Percentiles rank a stretch among this genome's conserved stretches.
Evolutionary conservation across 805 yeast species (phyloP).

Genomic region (Monosporozyma solicola): DNA sequence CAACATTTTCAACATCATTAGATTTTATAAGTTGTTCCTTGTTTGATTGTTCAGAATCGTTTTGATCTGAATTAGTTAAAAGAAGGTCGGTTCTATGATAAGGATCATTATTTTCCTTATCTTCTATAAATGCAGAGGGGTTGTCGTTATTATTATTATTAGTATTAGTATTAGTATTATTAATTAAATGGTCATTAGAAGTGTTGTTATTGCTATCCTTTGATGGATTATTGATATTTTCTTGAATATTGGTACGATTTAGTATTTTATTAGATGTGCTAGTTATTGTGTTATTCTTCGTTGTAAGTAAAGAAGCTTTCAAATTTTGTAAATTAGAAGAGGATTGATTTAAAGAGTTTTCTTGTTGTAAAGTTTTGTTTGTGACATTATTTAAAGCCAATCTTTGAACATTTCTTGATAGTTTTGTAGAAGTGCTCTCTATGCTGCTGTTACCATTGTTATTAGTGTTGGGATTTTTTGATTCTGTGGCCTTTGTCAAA

Average conservation of each 20-base stretch:
- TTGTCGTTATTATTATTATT: background rate
- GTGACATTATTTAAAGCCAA: constrained; percentile 31
- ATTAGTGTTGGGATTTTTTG: background rate
- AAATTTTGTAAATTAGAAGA: constrained; percentile 12
- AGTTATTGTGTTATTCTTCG: constrained; percentile 14
- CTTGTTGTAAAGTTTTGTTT: constrained; percentile 23
- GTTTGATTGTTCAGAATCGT: background rate
- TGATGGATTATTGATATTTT: constrained; percentile 2
- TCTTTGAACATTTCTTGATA: constrained; percentile 22
- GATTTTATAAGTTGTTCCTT: constrained; percentile 3
- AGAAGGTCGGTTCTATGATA: constrained; percentile 7
- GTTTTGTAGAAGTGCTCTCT: constrained; percentile 7
- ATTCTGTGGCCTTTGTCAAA: background rate
- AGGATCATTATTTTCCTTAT: constrained; percentile 24
- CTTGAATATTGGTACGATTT: constrained; percentile 1
- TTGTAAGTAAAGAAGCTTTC: constrained; percentile 12
- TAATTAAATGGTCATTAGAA: background rate
- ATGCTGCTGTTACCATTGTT: background rate
- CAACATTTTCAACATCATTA: background rate
- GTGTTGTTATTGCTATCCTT: background rate
- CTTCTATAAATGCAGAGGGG: constrained; percentile 6
- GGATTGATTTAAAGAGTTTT: constrained; percentile 11
- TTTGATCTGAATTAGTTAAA: background rate
- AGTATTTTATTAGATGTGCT: constrained; percentile 8
- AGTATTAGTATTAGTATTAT: constrained; percentile 2